Evolutionary conservation across 257 asterid genomes (phyloP).

Genomic region (Nicotiana tomentosiformis): DNA sequence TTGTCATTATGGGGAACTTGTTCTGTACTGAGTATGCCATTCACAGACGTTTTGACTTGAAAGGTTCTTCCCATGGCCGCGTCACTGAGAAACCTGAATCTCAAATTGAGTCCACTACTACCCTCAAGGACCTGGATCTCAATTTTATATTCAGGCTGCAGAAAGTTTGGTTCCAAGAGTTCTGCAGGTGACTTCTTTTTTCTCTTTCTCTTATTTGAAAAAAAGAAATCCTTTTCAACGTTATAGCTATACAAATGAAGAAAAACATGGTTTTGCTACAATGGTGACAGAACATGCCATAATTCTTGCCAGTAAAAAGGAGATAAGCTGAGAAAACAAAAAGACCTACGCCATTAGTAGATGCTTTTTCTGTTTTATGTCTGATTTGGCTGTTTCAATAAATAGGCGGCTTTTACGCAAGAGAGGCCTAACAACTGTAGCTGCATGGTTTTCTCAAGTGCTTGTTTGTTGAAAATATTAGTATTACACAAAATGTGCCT

Average conservation of each 20-base stretch:
- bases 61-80: slow-evolving; percentile 95
- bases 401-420: not conserved
- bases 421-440: not conserved
- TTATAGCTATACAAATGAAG: not conserved
- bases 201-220: not conserved
- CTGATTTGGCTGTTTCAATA: not conserved
- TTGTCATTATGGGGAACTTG: slow-evolving; percentile 90
- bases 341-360: not conserved
- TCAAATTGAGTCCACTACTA: slow-evolving; percentile 69
- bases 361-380: not conserved
- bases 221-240: not conserved
- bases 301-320: not conserved
- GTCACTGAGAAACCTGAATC: slow-evolving; percentile 57
- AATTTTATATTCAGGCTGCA: slow-evolving; percentile 70
- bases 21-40: slow-evolving; percentile 66
- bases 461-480: not conserved
- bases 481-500: not conserved
- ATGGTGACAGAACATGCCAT: not conserved
- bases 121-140: slow-evolving; percentile 94
- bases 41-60: slow-evolving; percentile 82
- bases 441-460: not conserved
- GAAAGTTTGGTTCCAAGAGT: slow-evolving; percentile 64
- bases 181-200: slow-evolving; percentile 50
- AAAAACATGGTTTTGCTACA: not conserved
- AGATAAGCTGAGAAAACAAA: not conserved